Conservation (phyloP, 306 rosid genomes). For the cucumber (Cucumis sativus) region Cucumber_9930_V3 NC_026660.2:27929001-27929500, state of each 20-base stretch:
- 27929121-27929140: too few species aligned
- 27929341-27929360: too few species aligned
- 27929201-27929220: neutral
- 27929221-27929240: neutral
- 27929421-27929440: too few species aligned
- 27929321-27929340: too few species aligned
- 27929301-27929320: too few species aligned
- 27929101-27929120: neutral
- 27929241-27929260: neutral
- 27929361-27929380: too few species aligned
- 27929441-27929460: too few species aligned
- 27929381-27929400: too few species aligned
- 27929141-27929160: neutral
- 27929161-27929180: neutral
- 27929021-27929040: neutral
- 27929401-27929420: too few species aligned
- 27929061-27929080: neutral
- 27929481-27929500: too few species aligned
- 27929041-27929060: neutral
- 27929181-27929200: neutral
- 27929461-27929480: too few species aligned
- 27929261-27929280: neutral
- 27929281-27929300: too few species aligned
- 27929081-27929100: neutral
- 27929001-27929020: neutral